Evolutionary conservation across 2,329 filamentous ascomycete genomes (phyloP), one percentile per base, ranked within the genome.

Genomic region (Mariannaea sp.): DNA sequence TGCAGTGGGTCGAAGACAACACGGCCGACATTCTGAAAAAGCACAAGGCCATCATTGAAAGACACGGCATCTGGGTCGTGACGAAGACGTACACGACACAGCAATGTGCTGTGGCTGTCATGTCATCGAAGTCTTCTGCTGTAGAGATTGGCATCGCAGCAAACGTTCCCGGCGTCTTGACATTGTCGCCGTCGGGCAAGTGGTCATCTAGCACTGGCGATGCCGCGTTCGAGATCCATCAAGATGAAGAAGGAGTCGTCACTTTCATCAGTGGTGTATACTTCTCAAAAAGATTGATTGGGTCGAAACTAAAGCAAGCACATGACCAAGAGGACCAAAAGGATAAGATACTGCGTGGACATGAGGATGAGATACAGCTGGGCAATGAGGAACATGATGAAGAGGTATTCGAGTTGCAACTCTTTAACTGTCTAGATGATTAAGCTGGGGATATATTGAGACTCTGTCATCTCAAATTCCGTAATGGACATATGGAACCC

Each of bases 241-340:
- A 53, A 13, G 49, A 46, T n/a, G 41, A 53, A 9, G 16, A 40
- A 13, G 49, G 42, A 13, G 41, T 53, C 7, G 49, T 53, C n/a
- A 35, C 36, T 10, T 53, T 53, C 19, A 46, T 53, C n/a, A 53
- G 49, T n/a, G 41, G 49, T 6, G 41, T 53, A 17, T 53, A 46
- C 41, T 53, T 53, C 40, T 20, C 49, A 6, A 40, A 49, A 19
- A 30, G 33, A 14, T 24, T 44, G 13, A 35, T 51, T 17, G 7
- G 24, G 5, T 42, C 36, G 17, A 43, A 17, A 6, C 17, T 45
- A 8, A 45, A 45, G 17, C 16, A 33, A 8, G 10, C 7, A 12
- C 13, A 20, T 10, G 42, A 45, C 7, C 27, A 45, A 26, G 17
- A 33, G 7, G 17, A 24, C n/a, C 27, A 45, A 12, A 32, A 33